Evolutionary conservation across 2,329 filamentous ascomycete genomes (phyloP).

Genomic region (Helotiales sp.): DNA sequence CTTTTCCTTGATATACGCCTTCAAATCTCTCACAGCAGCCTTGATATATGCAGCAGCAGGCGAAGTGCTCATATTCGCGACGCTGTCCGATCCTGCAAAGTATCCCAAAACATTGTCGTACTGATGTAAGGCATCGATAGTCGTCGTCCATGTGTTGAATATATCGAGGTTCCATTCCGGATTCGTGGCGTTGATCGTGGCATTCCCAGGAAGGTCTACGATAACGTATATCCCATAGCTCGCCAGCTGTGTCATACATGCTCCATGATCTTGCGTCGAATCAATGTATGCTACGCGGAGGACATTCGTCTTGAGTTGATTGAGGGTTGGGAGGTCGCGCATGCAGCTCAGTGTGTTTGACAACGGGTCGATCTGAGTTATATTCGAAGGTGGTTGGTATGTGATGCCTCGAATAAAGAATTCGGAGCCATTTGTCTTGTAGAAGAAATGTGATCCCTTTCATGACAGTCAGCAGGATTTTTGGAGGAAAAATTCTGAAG

Average conservation of each 20-base stretch:
- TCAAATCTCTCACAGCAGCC: constrained; percentile 55
- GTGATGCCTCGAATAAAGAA: constrained; percentile 62
- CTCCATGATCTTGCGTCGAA: constrained; percentile 64
- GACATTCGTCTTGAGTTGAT: constrained; percentile 67
- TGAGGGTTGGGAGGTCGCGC: constrained; percentile 64
- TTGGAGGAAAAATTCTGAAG: not conserved
- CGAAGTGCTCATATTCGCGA: constrained; percentile 50
- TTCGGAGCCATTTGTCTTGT: constrained; percentile 60
- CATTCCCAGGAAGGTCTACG: constrained; percentile 73
- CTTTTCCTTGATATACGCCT: constrained; percentile 47
- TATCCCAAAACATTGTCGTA: constrained; percentile 67
- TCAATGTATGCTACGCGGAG: constrained; percentile 71
- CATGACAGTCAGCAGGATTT: not conserved
- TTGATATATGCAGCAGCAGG: constrained; percentile 53
- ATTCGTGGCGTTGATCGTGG: constrained; percentile 56
- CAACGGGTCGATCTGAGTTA: constrained; percentile 69
- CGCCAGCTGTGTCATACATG: constrained; percentile 64
- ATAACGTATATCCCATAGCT: constrained; percentile 80
- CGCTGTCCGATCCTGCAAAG: constrained; percentile 58
- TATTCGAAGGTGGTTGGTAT: constrained; percentile 62
- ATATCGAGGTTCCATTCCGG: constrained; percentile 75
- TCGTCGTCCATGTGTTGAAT: constrained; percentile 53
- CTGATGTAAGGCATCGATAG: constrained; percentile 60
- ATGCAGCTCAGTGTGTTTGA: constrained; percentile 54
- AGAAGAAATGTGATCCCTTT: constrained; percentile 19